Percentiles rank a stretch among this genome's conserved stretches.
Conservation (phyloP, 1,139 yeast genomes). For the Hansenula sp. region DNA sequence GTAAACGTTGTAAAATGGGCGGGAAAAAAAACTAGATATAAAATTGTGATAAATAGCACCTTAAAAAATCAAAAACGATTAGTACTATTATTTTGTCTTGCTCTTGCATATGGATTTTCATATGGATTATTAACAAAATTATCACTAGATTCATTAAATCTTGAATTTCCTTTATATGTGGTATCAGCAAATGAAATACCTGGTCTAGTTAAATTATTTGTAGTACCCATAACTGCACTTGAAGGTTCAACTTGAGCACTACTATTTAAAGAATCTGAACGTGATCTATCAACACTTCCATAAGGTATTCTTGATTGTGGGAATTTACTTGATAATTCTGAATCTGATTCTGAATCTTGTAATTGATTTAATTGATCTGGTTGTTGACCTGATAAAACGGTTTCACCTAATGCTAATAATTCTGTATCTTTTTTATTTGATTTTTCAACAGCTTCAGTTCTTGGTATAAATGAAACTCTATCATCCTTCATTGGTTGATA, state of each 20-base stretch:
- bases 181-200: constrained; percentile 21
- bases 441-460: constrained; percentile 36
- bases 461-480: constrained; percentile 80
- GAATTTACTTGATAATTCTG: constrained; percentile 15
- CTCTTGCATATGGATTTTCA: constrained; percentile 21
- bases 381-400: constrained; percentile 79
- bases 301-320: constrained; percentile 14
- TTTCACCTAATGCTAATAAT: constrained; percentile 82
- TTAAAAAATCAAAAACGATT: background rate
- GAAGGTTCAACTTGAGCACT: constrained; percentile 26
- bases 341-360: constrained; percentile 19
- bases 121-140: constrained; percentile 10
- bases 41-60: background rate
- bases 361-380: constrained; percentile 33
- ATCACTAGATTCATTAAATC: constrained; percentile 6
- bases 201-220: constrained; percentile 13
- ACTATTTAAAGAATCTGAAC: constrained; percentile 20
- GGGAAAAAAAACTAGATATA: background rate
- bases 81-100: constrained; percentile 12
- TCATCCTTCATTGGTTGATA: constrained; percentile 98
- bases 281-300: constrained; percentile 7
- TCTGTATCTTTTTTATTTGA: constrained; percentile 61
- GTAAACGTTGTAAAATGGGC: background rate
- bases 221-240: constrained; percentile 29
- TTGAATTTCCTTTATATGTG: constrained; percentile 19